These are phyloP conservation scores for Graphium sp. DNA, from an alignment of 2,329 filamentous ascomycete species.

Conservation along the genomic window DNA sequence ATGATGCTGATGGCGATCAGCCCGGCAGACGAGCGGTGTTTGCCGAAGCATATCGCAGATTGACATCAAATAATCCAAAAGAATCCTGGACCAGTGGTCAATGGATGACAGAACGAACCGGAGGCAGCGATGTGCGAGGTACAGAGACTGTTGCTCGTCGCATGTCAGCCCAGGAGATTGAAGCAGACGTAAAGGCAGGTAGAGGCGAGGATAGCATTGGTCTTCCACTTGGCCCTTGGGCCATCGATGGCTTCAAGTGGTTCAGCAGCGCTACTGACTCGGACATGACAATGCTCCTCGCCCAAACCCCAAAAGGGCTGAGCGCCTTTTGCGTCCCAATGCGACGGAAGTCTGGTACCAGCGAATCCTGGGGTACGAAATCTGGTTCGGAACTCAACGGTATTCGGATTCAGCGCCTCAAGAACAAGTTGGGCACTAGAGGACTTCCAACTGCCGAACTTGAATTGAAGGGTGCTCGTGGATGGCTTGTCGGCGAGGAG, in stretches of 20 bases:
- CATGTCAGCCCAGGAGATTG: constrained; percentile 9
- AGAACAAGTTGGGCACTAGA: constrained; percentile 56
- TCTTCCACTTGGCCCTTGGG: constrained; percentile 36
- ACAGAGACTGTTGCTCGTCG: constrained; percentile 15
- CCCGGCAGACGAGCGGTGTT: constrained; percentile 22
- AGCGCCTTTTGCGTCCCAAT: constrained; percentile 51
- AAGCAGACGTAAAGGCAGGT: constrained; percentile 9
- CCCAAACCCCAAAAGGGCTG: constrained; percentile 29
- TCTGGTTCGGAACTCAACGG: constrained; percentile 44
- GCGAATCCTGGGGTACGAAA: constrained; percentile 4
- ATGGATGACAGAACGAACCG: constrained; percentile 61
- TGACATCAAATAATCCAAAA: constrained; percentile 3
- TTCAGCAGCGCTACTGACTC: constrained; percentile 16
- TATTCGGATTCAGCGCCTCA: constrained; percentile 49
- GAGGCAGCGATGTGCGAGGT: constrained; percentile 51
- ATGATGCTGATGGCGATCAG: constrained; percentile 10
- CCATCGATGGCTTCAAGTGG: constrained; percentile 54
- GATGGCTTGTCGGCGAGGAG: constrained; percentile 47
- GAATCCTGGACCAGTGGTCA: constrained; percentile 53
- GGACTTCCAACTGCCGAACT: constrained; percentile 58
- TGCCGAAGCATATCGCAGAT: no score
- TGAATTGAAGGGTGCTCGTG: constrained; percentile 44
- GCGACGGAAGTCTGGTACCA: constrained; percentile 17
- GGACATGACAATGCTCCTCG: constrained; percentile 43
- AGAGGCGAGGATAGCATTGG: constrained; percentile 4